phyloP scores from a whole-genome alignment of 2,329 filamentous ascomycete genomes.

The Atkinsonella hypoxylon region DNA sequence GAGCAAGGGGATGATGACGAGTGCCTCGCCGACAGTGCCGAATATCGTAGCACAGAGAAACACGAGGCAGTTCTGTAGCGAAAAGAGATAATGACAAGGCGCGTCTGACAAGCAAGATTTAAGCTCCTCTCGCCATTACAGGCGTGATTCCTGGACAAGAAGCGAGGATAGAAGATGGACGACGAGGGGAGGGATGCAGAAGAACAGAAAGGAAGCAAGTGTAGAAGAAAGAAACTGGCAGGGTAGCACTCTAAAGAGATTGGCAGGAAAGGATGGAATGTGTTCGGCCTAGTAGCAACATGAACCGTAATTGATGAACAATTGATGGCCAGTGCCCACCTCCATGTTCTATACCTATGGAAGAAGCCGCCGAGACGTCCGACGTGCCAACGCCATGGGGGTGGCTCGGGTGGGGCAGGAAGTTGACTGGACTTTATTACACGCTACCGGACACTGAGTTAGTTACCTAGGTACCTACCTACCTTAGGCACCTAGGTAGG shows the following conservation, averaged over 20 bases:
- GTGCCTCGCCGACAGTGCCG: conserved; percentile 4
- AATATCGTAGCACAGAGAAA: conserved; percentile 2
- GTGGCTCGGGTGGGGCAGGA: no score
- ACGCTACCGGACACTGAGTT: no score
- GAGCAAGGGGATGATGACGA: conserved; percentile 5
- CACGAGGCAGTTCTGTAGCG: conserved; percentile 1
- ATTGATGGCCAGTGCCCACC: no score
- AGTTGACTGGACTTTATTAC: no score
- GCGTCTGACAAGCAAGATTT: conserved; percentile 1
- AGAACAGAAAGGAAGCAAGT: background rate
- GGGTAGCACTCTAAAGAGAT: background rate
- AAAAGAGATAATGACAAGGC: background rate
- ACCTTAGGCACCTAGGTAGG: no score
- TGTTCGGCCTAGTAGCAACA: no score
- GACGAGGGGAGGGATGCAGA: background rate
- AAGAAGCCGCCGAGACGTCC: no score
- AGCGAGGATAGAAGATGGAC: background rate
- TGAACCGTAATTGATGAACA: no score
- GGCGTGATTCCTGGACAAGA: background rate
- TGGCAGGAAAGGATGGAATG: no score
- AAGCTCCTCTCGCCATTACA: background rate
- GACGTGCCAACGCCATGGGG: no score
- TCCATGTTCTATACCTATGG: no score
- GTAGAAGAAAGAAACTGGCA: background rate
- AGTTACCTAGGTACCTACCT: no score